Conservation (phyloP, 768 basidiomycete genomes). For the Tricholoma bakamatsutake region DNA sequence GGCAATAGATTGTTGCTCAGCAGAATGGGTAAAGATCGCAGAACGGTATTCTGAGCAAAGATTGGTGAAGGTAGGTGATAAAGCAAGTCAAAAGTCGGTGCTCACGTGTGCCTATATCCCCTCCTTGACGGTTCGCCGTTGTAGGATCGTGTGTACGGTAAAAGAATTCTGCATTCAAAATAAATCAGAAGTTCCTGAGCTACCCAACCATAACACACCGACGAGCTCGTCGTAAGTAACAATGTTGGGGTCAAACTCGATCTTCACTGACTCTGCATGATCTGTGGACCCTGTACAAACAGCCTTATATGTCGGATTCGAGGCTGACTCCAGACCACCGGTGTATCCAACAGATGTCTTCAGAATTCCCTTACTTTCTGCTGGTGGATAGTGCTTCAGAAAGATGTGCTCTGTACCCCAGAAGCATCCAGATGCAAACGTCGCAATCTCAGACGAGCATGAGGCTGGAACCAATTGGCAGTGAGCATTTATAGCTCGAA, state of each 20-base stretch:
- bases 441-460: slow-evolving; percentile 28
- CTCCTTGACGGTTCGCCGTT: slow-evolving; percentile 72
- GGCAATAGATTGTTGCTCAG: slow-evolving; percentile 69
- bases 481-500: slow-evolving; percentile 4
- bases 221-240: slow-evolving; percentile 84
- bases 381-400: slow-evolving; percentile 67
- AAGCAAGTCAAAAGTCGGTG: slow-evolving; percentile 10
- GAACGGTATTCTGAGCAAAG: slow-evolving; percentile 79
- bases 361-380: slow-evolving; percentile 67
- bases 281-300: slow-evolving; percentile 81
- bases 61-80: neutral
- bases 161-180: slow-evolving; percentile 65
- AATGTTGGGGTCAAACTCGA: slow-evolving; percentile 78
- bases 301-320: slow-evolving; percentile 58
- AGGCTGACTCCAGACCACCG: slow-evolving; percentile 52
- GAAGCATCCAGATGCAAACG: slow-evolving; percentile 66
- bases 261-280: slow-evolving; percentile 84
- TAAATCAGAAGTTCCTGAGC: neutral
- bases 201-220: slow-evolving; percentile 41
- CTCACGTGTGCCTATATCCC: slow-evolving; percentile 73
- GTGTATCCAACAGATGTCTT: slow-evolving; percentile 78
- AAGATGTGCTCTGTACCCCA: slow-evolving; percentile 89
- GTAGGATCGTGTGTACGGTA: slow-evolving; percentile 94
- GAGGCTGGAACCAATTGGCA: slow-evolving; percentile 9
- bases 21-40: slow-evolving; percentile 76